Evolutionary conservation across 192 early-diverging fungal species (phyloP).

Genomic region (Diversispora epigaea): DNA sequence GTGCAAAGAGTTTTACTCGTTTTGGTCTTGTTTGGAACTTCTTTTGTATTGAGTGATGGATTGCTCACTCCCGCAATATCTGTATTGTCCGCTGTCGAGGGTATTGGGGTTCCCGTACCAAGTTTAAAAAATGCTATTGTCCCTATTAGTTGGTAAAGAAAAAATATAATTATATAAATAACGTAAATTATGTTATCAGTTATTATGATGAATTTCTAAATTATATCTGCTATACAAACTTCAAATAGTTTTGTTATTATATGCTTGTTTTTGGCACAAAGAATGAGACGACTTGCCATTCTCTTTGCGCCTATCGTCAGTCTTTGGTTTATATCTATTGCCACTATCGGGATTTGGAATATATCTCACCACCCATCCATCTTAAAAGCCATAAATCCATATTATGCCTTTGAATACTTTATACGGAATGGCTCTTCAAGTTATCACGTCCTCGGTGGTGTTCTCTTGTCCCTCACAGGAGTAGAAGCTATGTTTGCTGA

Average conservation of each 20-base stretch:
- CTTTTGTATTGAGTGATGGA: constrained; percentile 13
- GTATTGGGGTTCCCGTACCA: constrained; percentile 7
- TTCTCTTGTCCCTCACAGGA: constrained; percentile 55
- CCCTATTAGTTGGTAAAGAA: constrained; percentile 4
- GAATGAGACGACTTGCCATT: constrained; percentile 39
- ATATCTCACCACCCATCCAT: constrained; percentile 39
- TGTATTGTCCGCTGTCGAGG: constrained; percentile 23
- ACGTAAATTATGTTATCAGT: background rate
- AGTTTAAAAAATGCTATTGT: background rate
- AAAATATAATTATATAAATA: too few relatives aligned
- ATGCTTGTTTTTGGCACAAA: constrained; percentile 49
- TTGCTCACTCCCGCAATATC: constrained; percentile 25
- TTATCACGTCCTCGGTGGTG: constrained; percentile 43
- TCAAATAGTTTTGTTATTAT: constrained; percentile 37
- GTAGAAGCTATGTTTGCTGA: constrained; percentile 60
- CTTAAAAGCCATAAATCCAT: constrained; percentile 48
- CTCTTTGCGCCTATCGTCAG: constrained; percentile 49
- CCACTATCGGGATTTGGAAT: constrained; percentile 51
- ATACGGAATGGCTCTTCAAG: constrained; percentile 30
- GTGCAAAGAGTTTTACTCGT: background rate
- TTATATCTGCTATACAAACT: background rate
- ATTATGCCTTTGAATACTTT: constrained; percentile 41
- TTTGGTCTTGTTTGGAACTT: constrained; percentile 11
- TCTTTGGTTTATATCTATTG: constrained; percentile 50
- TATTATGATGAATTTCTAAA: background rate